Evolutionary conservation across 768 basidiomycete species (phyloP).

Genomic region (Kwoniella pini): DNA sequence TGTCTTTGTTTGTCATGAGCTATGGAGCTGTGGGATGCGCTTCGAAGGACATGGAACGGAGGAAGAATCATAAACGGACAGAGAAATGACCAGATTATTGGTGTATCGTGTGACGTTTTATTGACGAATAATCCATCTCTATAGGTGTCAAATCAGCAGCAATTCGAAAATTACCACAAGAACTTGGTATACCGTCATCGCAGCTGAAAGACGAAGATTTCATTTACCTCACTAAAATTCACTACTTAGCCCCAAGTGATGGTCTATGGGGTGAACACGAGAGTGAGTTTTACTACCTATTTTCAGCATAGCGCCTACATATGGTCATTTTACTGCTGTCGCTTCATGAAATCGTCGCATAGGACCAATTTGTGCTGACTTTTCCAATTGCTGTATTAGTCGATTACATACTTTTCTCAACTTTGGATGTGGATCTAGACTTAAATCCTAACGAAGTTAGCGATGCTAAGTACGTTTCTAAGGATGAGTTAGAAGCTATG

Average conservation of each 20-base stretch:
- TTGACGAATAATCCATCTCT: too few species aligned
- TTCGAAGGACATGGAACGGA: too few species aligned
- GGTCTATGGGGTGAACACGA: constrained; percentile 98
- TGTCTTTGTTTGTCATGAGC: background rate
- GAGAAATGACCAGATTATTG: too few species aligned
- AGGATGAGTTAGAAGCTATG: constrained; percentile 85
- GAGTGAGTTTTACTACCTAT: constrained; percentile 59
- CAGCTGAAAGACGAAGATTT: constrained; percentile 82
- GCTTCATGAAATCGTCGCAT: too few species aligned
- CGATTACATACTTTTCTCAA: constrained; percentile 95
- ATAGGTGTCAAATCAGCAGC: constrained; percentile 87
- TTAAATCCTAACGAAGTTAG: constrained; percentile 89
- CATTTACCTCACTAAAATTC: constrained; percentile 92
- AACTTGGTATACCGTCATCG: constrained; percentile 80
- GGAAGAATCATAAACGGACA: too few species aligned
- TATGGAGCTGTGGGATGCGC: too few species aligned
- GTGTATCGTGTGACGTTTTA: too few species aligned
- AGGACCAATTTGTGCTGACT: too few species aligned
- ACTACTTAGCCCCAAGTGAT: constrained; percentile 91
- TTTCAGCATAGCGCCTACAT: too few species aligned
- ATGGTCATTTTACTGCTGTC: too few species aligned
- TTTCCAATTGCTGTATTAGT: constrained; percentile 60
- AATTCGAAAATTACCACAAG: constrained; percentile 91
- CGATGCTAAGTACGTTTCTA: constrained; percentile 85
- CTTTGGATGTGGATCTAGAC: constrained; percentile 77